phyloP scores from a whole-genome alignment of 2,329 filamentous ascomycete species.

The Periconia sp. region DNA sequence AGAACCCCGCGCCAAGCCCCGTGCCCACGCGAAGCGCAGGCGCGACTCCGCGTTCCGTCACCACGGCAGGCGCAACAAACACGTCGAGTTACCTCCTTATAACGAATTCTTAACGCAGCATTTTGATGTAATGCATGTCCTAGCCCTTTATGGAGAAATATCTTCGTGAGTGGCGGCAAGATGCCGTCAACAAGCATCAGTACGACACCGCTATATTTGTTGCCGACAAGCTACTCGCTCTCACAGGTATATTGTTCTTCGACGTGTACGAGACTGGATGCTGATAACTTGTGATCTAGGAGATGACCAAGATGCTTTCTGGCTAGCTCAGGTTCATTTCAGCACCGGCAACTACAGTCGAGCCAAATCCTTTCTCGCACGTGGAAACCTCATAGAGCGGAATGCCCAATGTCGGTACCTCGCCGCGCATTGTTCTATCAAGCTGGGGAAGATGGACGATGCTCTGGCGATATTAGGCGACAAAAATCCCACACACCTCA shows the following conservation, averaged over 20 bases:
- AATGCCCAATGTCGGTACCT: constrained; percentile 92
- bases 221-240: constrained; percentile 91
- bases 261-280: constrained; percentile 10
- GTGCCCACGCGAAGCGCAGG: constrained; percentile 25
- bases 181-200: constrained; percentile 93
- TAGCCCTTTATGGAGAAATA: constrained; percentile 79
- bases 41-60: constrained; percentile 15
- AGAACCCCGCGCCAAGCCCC: constrained; percentile 27
- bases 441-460: constrained; percentile 88
- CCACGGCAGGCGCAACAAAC: constrained; percentile 9
- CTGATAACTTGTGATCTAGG: constrained; percentile 59
- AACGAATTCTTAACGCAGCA: neutral
- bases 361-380: constrained; percentile 82
- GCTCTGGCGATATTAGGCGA: constrained; percentile 87
- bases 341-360: constrained; percentile 93
- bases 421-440: constrained; percentile 91
- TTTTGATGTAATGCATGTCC: constrained; percentile 2
- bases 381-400: constrained; percentile 79
- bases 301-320: constrained; percentile 92
- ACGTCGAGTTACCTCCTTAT: constrained; percentile 5
- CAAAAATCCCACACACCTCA: constrained; percentile 89
- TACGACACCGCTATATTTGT: constrained; percentile 97
- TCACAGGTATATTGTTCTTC: constrained; percentile 74
- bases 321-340: constrained; percentile 98
- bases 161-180: constrained; percentile 91